These are phyloP conservation scores for Anthoceros angustus DNA, from an alignment of 225 moss, liverwort and hornwort genomes.

Conservation along the genomic window DNA sequence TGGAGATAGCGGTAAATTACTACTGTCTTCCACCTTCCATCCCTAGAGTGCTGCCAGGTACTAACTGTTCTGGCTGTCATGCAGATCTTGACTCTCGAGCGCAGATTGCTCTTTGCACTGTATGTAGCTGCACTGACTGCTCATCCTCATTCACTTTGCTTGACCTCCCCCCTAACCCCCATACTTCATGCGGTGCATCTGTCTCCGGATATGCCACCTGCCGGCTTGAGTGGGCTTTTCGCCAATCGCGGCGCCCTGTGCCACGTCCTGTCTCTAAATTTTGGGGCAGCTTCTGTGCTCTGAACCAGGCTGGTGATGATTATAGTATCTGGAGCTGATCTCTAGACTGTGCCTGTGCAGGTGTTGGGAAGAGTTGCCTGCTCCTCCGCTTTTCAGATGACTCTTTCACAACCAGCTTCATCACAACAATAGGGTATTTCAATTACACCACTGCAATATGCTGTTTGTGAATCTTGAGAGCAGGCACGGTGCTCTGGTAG, in stretches of 20 bases:
- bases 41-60: not conserved
- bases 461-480: too few relatives aligned
- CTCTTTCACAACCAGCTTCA: conserved; percentile 95
- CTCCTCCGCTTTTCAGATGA: conserved; percentile 96
- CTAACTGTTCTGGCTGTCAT: not conserved
- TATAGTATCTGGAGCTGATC: conserved; percentile 10
- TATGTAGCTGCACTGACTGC: not conserved
- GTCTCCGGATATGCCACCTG: not conserved
- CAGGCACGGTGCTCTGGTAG: too few relatives aligned
- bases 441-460: too few relatives aligned
- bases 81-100: not conserved
- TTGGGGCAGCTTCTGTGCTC: too few relatives aligned
- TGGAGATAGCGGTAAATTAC: conserved; percentile 81
- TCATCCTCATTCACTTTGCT: not conserved
- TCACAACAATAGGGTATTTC: conserved; percentile 80
- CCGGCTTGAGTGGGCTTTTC: not conserved
- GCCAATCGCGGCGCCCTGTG: not conserved
- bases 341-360: conserved; percentile 26
- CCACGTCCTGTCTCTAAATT: too few relatives aligned
- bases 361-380: conserved; percentile 85
- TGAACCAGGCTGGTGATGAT: too few relatives aligned
- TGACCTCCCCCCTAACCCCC: not conserved
- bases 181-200: not conserved
- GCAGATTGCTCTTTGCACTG: not conserved
- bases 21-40: conserved; percentile 4